Percentiles rank a stretch among this genome's conserved stretches.
Evolutionary conservation across 2,329 filamentous ascomycete genomes (phyloP).

Genomic region (Mycogone perniciosa): DNA sequence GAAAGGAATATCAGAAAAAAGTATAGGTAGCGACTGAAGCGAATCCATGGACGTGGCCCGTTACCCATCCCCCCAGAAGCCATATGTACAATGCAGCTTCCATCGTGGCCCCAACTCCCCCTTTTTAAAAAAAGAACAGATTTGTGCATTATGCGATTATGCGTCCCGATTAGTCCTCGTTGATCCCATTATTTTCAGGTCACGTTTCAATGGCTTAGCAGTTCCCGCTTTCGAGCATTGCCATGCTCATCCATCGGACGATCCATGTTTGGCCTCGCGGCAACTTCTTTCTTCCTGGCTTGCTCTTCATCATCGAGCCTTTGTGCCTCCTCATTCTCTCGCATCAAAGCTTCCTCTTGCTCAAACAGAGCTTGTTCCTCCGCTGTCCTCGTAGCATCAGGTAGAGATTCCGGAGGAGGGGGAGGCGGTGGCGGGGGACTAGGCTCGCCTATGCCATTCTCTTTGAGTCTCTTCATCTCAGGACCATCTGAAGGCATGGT

Average conservation of each 20-base stretch:
- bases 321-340: constrained; percentile 50
- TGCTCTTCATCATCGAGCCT: constrained; percentile 41
- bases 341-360: constrained; percentile 44
- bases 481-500: constrained; percentile 51
- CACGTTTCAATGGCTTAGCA: constrained; percentile 16
- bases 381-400: constrained; percentile 31
- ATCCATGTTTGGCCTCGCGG: constrained; percentile 4
- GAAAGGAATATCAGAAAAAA: constrained; percentile 4
- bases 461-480: constrained; percentile 46
- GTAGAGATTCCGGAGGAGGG: constrained; percentile 36
- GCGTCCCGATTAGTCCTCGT: neutral
- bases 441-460: constrained; percentile 35
- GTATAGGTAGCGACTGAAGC: constrained; percentile 1
- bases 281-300: constrained; percentile 27
- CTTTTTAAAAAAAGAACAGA: neutral
- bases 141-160: constrained; percentile 6
- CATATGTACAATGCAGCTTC: too few species aligned
- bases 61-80: neutral
- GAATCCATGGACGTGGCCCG: neutral
- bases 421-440: constrained; percentile 43
- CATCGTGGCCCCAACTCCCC: neutral
- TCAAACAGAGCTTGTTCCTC: constrained; percentile 41
- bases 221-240: constrained; percentile 18
- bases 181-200: neutral
- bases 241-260: constrained; percentile 13